Conservation (phyloP, 1,284 basidiomycete genomes). For the Ustanciosporium gigantosporum region DNA sequence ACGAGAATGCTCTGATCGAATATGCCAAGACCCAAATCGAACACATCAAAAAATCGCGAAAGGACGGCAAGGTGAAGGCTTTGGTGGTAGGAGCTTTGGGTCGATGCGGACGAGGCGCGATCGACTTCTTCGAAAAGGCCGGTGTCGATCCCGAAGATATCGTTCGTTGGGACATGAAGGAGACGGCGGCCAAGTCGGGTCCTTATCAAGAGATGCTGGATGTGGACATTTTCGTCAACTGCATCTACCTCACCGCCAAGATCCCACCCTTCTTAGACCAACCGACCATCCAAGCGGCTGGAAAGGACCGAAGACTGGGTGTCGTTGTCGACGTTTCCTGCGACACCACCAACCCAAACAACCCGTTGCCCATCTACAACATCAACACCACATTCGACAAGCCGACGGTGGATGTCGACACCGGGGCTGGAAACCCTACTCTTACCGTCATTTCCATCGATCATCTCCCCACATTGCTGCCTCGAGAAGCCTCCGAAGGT, state of each 20-base stretch:
- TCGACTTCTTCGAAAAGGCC: constrained; percentile 91
- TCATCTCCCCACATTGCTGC: constrained; percentile 92
- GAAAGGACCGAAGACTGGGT: constrained; percentile 71
- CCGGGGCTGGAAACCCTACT: constrained; percentile 50
- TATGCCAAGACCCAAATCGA: constrained; percentile 68
- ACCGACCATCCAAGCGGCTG: constrained; percentile 75
- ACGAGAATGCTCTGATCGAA: constrained; percentile 64
- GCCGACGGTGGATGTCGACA: constrained; percentile 81
- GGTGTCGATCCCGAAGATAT: constrained; percentile 81
- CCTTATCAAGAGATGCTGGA: constrained; percentile 95
- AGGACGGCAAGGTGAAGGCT: constrained; percentile 71
- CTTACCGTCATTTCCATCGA: constrained; percentile 94
- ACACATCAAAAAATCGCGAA: constrained; percentile 66
- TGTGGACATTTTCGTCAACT: constrained; percentile 98
- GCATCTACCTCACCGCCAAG: constrained; percentile 89
- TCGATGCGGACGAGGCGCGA: constrained; percentile 92
- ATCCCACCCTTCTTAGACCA: constrained; percentile 87
- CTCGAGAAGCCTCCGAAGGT: constrained; percentile 93
- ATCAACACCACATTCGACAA: constrained; percentile 94
- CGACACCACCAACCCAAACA: constrained; percentile 98
- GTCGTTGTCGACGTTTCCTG: constrained; percentile 98
- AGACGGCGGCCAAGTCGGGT: constrained; percentile 89
- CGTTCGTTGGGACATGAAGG: constrained; percentile 94
- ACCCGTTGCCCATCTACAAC: constrained; percentile 93
- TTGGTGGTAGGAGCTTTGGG: constrained; percentile 96